These are phyloP conservation scores for Nakazawaea siamensis DNA, from an alignment of 805 yeast species.

Conservation along the genomic window DNA sequence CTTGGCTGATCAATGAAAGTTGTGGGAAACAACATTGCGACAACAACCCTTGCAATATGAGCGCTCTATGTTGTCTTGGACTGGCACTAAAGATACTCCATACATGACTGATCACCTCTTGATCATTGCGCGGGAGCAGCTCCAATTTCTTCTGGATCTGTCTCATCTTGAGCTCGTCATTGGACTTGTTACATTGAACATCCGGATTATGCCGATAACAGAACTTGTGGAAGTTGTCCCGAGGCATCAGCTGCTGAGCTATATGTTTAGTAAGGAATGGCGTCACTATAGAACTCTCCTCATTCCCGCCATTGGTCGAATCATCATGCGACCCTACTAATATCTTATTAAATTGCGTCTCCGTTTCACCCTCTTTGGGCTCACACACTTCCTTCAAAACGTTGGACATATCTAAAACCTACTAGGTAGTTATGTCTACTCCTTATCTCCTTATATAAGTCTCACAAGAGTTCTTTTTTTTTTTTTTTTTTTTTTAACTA, in stretches of 20 bases:
- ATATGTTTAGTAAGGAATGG: slow-evolving; percentile 26
- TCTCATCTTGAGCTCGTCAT: slow-evolving; percentile 57
- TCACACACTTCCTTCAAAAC: slow-evolving; percentile 7
- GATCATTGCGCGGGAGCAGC: slow-evolving; percentile 58
- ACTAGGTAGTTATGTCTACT: no score
- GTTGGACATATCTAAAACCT: no score
- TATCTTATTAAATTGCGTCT: slow-evolving; percentile 8
- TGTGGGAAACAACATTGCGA: slow-evolving; percentile 95
- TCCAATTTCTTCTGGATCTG: slow-evolving; percentile 53
- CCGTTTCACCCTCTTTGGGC: slow-evolving; percentile 1
- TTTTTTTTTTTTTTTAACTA: no score
- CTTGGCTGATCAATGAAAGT: slow-evolving; percentile 74
- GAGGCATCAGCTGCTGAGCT: slow-evolving; percentile 32
- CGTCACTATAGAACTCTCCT: slow-evolving; percentile 19
- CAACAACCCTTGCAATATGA: slow-evolving; percentile 76
- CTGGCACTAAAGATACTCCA: slow-evolving; percentile 82
- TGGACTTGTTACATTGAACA: slow-evolving; percentile 58
- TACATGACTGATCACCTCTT: slow-evolving; percentile 69
- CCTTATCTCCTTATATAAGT: no score
- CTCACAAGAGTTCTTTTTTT: no score
- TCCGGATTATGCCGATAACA: slow-evolving; percentile 95
- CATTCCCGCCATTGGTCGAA: neutral
- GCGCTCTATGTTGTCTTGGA: slow-evolving; percentile 56
- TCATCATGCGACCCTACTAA: neutral
- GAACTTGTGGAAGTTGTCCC: slow-evolving; percentile 54